Evolutionary conservation across 1,139 yeast species (phyloP).

Genomic region (Nematodospora anomalae): DNA sequence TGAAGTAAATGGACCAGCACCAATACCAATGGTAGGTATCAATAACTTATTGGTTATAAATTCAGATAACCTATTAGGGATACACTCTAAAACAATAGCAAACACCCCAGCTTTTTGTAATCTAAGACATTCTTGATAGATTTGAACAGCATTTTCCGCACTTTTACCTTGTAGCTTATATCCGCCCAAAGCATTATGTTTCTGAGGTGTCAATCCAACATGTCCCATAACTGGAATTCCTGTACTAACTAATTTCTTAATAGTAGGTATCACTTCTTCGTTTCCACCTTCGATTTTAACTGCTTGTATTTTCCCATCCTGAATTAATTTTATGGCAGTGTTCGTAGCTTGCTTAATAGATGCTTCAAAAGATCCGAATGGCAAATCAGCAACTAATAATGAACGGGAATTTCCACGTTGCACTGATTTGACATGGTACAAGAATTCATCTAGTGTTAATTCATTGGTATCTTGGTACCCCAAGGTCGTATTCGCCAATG

Average conservation of each 20-base stretch:
- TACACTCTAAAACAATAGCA: constrained; percentile 75
- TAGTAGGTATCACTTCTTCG: constrained; percentile 47
- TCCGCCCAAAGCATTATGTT: constrained; percentile 78
- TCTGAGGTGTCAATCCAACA: constrained; percentile 89
- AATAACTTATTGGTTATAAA: constrained; percentile 57
- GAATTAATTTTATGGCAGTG: constrained; percentile 61
- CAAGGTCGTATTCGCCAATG: constrained; percentile 86
- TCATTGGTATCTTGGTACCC: constrained; percentile 82
- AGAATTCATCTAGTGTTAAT: constrained; percentile 72
- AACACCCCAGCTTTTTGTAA: constrained; percentile 80
- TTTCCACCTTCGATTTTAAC: constrained; percentile 87
- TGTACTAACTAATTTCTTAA: constrained; percentile 51
- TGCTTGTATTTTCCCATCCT: constrained; percentile 68
- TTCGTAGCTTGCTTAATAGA: constrained; percentile 64
- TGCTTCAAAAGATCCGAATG: constrained; percentile 82
- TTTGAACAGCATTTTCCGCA: constrained; percentile 53
- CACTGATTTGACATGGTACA: constrained; percentile 75
- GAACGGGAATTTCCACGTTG: constrained; percentile 66
- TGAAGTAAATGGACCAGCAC: constrained; percentile 82
- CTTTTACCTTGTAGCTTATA: constrained; percentile 81
- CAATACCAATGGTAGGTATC: constrained; percentile 92
- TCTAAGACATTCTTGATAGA: constrained; percentile 66
- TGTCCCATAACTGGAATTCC: constrained; percentile 95
- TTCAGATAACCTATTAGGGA: constrained; percentile 74
- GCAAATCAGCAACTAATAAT: constrained; percentile 81